Percentiles rank a stretch among this genome's conserved stretches.
Evolutionary conservation across 108 stramenopile genomes (phyloP).

Genomic region (Skeletonema potamos): DNA sequence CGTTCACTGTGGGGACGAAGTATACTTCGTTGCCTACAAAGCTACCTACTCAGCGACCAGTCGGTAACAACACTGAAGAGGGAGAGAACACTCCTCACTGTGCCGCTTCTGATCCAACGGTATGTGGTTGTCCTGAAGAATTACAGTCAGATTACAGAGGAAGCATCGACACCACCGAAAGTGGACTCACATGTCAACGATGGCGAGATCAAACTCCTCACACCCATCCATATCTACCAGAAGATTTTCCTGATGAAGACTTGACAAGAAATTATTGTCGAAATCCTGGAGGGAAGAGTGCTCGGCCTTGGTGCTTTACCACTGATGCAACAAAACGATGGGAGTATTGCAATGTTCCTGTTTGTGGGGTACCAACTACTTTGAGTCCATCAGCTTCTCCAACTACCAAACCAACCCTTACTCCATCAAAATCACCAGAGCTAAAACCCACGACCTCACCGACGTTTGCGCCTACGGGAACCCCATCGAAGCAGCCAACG

Average conservation of each 20-base stretch:
- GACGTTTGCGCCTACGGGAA: not conserved
- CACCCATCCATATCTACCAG: not conserved
- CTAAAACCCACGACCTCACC: not conserved
- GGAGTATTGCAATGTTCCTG: slow-evolving; percentile 29
- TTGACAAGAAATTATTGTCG: slow-evolving; percentile 12
- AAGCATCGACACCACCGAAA: not conserved
- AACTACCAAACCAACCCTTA: slow-evolving; percentile 9
- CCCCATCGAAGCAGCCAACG: slow-evolving; percentile 25
- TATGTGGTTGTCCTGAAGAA: slow-evolving; percentile 14
- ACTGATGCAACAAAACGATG: slow-evolving; percentile 9
- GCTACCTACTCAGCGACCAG: slow-evolving; percentile 4
- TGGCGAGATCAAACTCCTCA: slow-evolving; percentile 10
- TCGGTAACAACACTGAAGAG: not conserved
- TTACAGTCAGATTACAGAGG: slow-evolving; percentile 12
- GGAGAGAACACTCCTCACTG: not conserved
- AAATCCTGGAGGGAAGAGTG: slow-evolving; percentile 3
- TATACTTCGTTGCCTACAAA: slow-evolving; percentile 19
- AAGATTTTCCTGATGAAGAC: not conserved
- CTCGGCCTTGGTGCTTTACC: slow-evolving; percentile 22
- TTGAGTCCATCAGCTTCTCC: slow-evolving; percentile 5
- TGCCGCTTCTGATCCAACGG: not conserved
- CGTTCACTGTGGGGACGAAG: slow-evolving; percentile 25
- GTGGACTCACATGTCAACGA: slow-evolving; percentile 1
- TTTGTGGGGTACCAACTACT: slow-evolving; percentile 5
- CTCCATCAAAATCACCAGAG: not conserved